Conservation (phyloP, 129 eudicot genomes). For the Flaveria ramosissima region DNA sequence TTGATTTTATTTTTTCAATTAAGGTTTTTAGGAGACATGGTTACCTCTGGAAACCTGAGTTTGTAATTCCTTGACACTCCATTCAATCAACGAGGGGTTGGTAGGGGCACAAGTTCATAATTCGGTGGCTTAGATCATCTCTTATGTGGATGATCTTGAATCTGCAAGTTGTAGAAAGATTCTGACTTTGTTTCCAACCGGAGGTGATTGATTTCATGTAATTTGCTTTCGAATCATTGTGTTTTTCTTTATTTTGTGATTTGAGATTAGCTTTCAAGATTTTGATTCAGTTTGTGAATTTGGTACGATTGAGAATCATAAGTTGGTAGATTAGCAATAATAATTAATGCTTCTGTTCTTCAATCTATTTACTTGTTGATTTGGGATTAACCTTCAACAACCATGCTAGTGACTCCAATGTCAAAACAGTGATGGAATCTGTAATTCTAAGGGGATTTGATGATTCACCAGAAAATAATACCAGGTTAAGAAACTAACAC, state of each 20-base stretch:
- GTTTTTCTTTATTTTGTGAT: background rate
- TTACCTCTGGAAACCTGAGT: background rate
- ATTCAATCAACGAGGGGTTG: constrained; percentile 44
- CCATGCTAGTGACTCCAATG: constrained; percentile 52
- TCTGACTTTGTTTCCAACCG: constrained; percentile 81
- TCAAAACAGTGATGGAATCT: constrained; percentile 47
- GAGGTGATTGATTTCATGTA: constrained; percentile 67
- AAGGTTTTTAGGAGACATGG: background rate
- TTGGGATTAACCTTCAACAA: constrained; percentile 29
- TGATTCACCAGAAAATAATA: constrained; percentile 50
- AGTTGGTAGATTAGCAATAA: background rate
- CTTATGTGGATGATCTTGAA: constrained; percentile 71
- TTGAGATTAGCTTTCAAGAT: background rate
- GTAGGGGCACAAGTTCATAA: constrained; percentile 49
- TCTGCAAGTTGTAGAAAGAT: constrained; percentile 75
- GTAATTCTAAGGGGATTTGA: constrained; percentile 52
- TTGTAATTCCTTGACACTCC: background rate
- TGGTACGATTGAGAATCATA: background rate
- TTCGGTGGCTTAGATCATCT: constrained; percentile 46
- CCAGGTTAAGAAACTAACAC: constrained; percentile 42
- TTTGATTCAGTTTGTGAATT: constrained; percentile 14
- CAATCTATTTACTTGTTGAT: no score
- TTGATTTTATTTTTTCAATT: background rate
- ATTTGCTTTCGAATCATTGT: background rate
- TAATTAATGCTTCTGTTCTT: background rate